Base-by-base conservation (phyloP, 192 early-diverging fungal species). In the Haplosporangium gracile region DNA sequence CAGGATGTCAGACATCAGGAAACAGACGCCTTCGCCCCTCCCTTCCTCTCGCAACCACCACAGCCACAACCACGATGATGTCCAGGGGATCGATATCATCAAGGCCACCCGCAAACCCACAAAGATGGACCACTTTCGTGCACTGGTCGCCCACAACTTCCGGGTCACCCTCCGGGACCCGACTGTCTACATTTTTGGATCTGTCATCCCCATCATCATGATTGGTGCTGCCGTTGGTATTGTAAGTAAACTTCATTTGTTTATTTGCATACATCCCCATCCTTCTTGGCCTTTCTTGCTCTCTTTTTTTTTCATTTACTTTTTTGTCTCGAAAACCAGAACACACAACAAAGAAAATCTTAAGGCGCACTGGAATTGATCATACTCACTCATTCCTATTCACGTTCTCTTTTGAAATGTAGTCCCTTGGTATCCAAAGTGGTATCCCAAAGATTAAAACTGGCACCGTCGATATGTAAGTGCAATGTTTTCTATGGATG, bases 351-450 rank as follows among this genome's bases (percentile, higher is more conserved):
- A 11, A 63, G 10, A 55, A 22, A 55, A 63, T 11, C 26, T 63
- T 63, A 11, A 29, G n/a, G n/a, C 32, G 68, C 43, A 77, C 70
- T 69, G 70, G 83, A 80, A 85, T 80, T 24, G 15, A 11, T 15
- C 7, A n/a, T 18, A 11, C 26, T 63, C 26, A 63, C 26, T 65
- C 60, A 65, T 34, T 11, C 60, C 60, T 8, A 34, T 47, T 57
- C 36, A 34, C 9, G 26, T 57, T 34, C 6, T 7, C 5, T 29
- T 22, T 40, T 5, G 1, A 47, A 26, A 16, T 45, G 34, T 53
- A 85, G 83, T 85, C 83, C 0, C 78, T 80, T 9, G 78, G 78
- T n/a, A 85, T 85, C 75, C 83, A 85, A 53, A 85, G 78, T 45
- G 72, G 55, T 49, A 80, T 85, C 40, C 83, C 83, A 65, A 80